Evolutionary conservation across 148 eudicot genomes (phyloP).

Genomic region (Fagopyrum esculentum): DNA sequence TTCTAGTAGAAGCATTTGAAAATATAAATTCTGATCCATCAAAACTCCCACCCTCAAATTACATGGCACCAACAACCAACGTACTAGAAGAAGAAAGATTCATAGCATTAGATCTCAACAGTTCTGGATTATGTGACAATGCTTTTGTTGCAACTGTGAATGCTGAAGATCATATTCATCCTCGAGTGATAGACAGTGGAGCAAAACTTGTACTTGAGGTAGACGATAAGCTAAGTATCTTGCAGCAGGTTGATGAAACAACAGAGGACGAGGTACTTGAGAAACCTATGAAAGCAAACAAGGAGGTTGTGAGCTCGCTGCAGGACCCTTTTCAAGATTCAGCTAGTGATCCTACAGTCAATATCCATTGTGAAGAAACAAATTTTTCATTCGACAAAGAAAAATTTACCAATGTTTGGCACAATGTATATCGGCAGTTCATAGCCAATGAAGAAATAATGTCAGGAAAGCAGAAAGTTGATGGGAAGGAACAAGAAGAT

Average conservation of each 20-base stretch:
- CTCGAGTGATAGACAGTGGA: not conserved
- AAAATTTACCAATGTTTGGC: constrained; percentile 31
- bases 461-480: constrained; percentile 6
- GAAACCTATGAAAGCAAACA: not conserved
- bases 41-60: constrained; percentile 17
- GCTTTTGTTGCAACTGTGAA: not conserved
- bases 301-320: not conserved
- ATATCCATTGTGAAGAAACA: constrained; percentile 15
- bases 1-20: constrained; percentile 87
- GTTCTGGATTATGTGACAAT: not conserved
- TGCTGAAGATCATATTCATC: not conserved
- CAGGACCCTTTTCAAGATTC: constrained; percentile 13
- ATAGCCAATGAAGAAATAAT: not conserved
- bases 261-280: not conserved
- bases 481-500: constrained; percentile 1
- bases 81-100: constrained; percentile 5
- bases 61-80: not conserved
- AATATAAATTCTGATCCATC: constrained; percentile 29
- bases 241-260: too few relatives aligned
- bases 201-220: not conserved
- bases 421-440: constrained; percentile 10
- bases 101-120: not conserved
- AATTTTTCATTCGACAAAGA: constrained; percentile 27
- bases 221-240: not conserved
- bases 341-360: constrained; percentile 19